These are phyloP conservation scores for Solanum neorickii DNA, from an alignment of 257 asterid species.

Conservation along the genomic window DNA sequence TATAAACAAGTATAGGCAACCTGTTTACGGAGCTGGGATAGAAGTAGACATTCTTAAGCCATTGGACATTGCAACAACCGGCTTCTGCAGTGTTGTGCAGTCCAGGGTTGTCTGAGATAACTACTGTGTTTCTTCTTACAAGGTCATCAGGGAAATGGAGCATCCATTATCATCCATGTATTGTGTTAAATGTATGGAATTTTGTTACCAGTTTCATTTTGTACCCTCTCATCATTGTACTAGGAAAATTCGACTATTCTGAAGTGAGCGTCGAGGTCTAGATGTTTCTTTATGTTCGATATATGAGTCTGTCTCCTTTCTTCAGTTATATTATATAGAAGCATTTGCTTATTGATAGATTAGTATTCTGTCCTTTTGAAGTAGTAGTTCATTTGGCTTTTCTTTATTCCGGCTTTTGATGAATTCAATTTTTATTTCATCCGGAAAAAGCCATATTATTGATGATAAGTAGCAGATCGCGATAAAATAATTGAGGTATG, in stretches of 20 bases:
- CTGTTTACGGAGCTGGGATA: neutral
- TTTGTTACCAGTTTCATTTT: neutral
- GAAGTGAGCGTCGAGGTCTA: neutral
- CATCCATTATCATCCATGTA: neutral
- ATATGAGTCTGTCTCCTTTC: neutral
- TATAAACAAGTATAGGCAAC: constrained; percentile 48
- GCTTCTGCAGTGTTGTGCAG: neutral
- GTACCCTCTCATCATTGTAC: neutral
- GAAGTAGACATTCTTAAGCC: neutral
- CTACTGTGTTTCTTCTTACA: neutral
- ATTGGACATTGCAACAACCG: neutral
- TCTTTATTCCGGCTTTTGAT: neutral
- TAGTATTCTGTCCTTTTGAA: neutral
- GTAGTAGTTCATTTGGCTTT: neutral
- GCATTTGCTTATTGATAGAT: neutral
- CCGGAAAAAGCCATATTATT: neutral
- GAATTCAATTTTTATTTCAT: neutral
- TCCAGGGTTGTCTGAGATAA: neutral
- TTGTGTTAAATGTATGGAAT: neutral
- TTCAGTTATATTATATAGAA: neutral
- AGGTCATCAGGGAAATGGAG: neutral
- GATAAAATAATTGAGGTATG: neutral
- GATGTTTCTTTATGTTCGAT: neutral
- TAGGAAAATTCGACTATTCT: neutral
- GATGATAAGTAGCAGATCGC: neutral